Base-by-base conservation (phyloP, 164 flowering plant genomes). In the Vitis amurensis region DNA sequence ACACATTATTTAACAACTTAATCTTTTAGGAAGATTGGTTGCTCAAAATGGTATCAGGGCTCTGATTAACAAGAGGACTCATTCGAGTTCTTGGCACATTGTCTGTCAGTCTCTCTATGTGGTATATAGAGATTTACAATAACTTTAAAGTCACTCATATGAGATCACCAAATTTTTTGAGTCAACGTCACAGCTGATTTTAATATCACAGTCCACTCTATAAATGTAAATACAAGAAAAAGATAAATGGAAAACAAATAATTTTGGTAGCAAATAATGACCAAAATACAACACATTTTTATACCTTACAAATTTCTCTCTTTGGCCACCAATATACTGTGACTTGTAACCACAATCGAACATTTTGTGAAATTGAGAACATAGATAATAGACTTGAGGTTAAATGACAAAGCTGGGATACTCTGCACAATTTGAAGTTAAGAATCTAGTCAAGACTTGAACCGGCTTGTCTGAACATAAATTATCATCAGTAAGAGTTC, bases 281-380 rank as follows among this genome's bases (percentile, higher is more conserved):
- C 2, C 10, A 47, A 48, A 8, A 63, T 23, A 63, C 55, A 47
- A 29, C 56, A 51, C 68, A 63, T 30, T 37, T 51, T 37, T 51
- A 52, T 83, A 89, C 94, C 92, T 86, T 55, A 84, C 92, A 73
- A 89, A 89, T 59, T 88, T 89, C 79, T 88, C 89, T 67, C 73
- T 84, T 56, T 86, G 81, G 44, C 94, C 94, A 37, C 80, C 83
- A 15, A 86, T 84, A 44, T 69, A 80, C 57, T 88, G 90, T 16
- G 91, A 77, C 69, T 83, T 85, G 81, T 76, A 82, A 44, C 84
- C 86, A 78, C 81, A 84, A 76, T 86, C 91, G 55, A 89, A 86
- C 93, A 89, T 89, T 55, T 75, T 81, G 83, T 58, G 15, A 9
- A 68, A 53, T 52, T 9, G 68, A 59, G 66, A 13, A 62, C 72